Conservation (phyloP, 805 yeast species). For the Schwanniomyces yamadae region DNA sequence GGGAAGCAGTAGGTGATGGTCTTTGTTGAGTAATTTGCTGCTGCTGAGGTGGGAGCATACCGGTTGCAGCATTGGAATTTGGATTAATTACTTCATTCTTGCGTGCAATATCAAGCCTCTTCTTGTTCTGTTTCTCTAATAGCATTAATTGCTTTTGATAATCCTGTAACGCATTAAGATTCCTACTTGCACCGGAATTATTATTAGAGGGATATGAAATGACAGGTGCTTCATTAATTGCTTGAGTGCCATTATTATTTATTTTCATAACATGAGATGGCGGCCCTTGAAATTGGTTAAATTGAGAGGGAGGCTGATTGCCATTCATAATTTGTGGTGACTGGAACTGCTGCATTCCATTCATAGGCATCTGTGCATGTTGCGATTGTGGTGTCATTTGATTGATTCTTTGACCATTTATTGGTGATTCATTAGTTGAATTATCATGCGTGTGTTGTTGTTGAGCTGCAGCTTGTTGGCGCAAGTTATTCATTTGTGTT, state of each 20-base stretch:
- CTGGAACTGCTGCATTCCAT: slow-evolving; percentile 10
- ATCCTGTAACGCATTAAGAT: slow-evolving; percentile 66
- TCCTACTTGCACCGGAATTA: slow-evolving; percentile 18
- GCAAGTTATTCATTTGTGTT: slow-evolving; percentile 48
- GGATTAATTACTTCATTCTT: slow-evolving; percentile 26
- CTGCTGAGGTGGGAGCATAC: slow-evolving; percentile 28
- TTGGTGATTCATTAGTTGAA: slow-evolving; percentile 18
- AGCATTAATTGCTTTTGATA: slow-evolving; percentile 77
- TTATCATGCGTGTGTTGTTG: slow-evolving; percentile 20
- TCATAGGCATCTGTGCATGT: slow-evolving; percentile 13
- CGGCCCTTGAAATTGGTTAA: slow-evolving; percentile 6
- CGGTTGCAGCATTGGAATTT: slow-evolving; percentile 11
- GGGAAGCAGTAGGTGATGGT: slow-evolving; percentile 26
- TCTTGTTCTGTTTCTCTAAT: slow-evolving; percentile 73
- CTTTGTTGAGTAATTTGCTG: slow-evolving; percentile 11
- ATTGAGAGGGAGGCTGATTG: slow-evolving; percentile 7
- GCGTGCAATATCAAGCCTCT: slow-evolving; percentile 56
- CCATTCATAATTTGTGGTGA: slow-evolving; percentile 12
- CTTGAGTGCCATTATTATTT: slow-evolving; percentile 9
- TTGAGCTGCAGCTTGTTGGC: slow-evolving; percentile 42
- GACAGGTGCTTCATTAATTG: not conserved
- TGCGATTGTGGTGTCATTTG: slow-evolving; percentile 17
- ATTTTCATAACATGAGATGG: slow-evolving; percentile 13
- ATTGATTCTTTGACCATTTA: slow-evolving; percentile 12
- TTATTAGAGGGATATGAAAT: slow-evolving; percentile 1